Conservation (phyloP, 2,329 filamentous ascomycete species). For the Colletotrichum melonis region DNA sequence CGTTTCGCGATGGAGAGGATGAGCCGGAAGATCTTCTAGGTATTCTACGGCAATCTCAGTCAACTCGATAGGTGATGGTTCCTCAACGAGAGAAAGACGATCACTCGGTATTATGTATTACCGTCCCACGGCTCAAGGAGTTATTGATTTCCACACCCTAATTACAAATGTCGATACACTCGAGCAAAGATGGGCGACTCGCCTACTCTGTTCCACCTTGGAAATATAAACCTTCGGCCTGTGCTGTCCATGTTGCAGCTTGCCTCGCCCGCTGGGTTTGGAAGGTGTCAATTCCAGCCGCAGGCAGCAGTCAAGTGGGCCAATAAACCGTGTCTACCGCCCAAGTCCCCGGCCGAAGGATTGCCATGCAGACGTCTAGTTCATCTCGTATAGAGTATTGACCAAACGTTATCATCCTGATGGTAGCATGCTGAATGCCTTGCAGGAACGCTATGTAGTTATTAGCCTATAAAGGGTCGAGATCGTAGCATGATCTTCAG, state of each 20-base stretch:
- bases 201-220: no score
- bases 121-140: no score
- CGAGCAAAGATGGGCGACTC: no score
- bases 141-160: no score
- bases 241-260: no score
- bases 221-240: no score
- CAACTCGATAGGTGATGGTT: no score
- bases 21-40: no score
- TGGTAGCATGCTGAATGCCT: neutral
- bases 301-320: neutral
- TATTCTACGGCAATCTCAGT: no score
- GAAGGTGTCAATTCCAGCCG: neutral
- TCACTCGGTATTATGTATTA: no score
- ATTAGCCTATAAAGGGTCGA: neutral
- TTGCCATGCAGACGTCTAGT: neutral
- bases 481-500: neutral
- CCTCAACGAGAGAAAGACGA: no score
- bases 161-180: no score
- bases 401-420: neutral
- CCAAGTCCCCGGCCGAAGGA: neutral
- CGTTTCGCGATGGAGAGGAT: accelerated
- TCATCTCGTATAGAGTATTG: neutral
- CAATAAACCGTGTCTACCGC: neutral
- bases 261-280: neutral
- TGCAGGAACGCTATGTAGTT: neutral